Base-by-base conservation (phyloP, 2,329 filamentous ascomycete species). In the Parafenestella ontariensis region DNA sequence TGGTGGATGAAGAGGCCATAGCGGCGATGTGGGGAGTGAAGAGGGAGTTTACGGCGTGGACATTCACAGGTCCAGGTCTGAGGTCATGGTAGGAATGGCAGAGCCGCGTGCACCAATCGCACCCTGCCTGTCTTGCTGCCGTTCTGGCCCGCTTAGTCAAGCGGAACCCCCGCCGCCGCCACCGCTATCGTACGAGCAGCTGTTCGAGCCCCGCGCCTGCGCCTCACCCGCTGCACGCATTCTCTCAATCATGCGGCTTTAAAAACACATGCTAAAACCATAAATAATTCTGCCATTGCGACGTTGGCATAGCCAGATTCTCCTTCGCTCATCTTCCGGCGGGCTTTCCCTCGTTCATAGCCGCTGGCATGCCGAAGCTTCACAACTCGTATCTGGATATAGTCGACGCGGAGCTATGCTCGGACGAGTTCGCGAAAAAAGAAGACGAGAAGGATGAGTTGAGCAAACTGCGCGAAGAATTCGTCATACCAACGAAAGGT, bases 401-500 rank as follows among this genome's bases (percentile, higher is more conserved):
- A 24, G 37, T 50, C 26, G 57, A 59, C 43, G 45, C 48, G 11
- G 49, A 70, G 45, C 59, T 75, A 6, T 65, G 63, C 55, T 71
- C 70, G 4, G 67, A 71, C 46, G 56, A 64, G 3, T 76, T 71
- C 56, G 72, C 74, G 13, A 59, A 55, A 17, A 55, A 56, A 11
- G 54, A 73, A 46, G 78, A 81, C 52, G 66, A 58, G 9, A 64
- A 72, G 42, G 78, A 81, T 57, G 64, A 66, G 18, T 56, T 81
- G 48, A 69, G 67, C 43, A 60, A 69, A 24, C 65, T 81, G 49
- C 84, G 91, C 28, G 77, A 86, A 21, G 84, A 94, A 63, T 96
- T 94, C 72, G 82, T 89, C 43, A 87, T 96, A 41, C 92, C 92
- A 0, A 89, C 89, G 3, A 91, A 87, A 72, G 80, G 79, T 9